Conservation (phyloP, 805 yeast species). For the Yamadazyma philogaea region DNA sequence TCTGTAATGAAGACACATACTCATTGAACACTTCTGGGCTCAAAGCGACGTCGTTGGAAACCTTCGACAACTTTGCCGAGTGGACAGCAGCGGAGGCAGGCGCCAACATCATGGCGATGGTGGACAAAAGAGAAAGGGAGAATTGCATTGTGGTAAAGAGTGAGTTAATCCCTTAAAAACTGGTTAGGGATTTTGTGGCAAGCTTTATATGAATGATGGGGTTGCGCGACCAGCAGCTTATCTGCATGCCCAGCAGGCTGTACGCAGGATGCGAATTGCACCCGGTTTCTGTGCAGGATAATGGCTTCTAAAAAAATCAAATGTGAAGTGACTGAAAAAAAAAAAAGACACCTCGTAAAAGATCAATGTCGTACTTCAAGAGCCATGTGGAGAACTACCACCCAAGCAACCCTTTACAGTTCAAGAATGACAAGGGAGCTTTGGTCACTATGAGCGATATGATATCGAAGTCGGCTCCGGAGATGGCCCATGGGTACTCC, state of each 20-base stretch:
- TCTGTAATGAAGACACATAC: constrained; percentile 57
- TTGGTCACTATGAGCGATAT: constrained; percentile 25
- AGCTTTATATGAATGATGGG: not conserved
- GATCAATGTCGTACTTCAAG: constrained; percentile 15
- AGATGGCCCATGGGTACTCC: constrained; percentile 34
- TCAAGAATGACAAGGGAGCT: constrained; percentile 7
- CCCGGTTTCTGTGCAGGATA: too few species aligned
- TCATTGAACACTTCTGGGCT: constrained; percentile 48
- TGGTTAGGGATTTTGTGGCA: constrained; percentile 4
- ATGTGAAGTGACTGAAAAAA: too few species aligned
- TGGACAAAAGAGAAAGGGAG: constrained; percentile 32
- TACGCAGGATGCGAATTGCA: too few species aligned
- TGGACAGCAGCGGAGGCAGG: constrained; percentile 45
- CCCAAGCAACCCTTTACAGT: constrained; percentile 23
- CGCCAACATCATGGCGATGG: constrained; percentile 41
- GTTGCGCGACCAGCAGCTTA: too few species aligned
- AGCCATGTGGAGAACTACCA: constrained; percentile 23
- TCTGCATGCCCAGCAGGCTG: too few species aligned
- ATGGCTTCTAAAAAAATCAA: too few species aligned
- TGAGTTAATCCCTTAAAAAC: constrained; percentile 1
- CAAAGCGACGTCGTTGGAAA: constrained; percentile 54
- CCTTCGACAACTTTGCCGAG: constrained; percentile 57
- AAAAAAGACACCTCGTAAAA: too few species aligned
- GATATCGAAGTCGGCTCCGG: constrained; percentile 37
- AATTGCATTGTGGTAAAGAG: constrained; percentile 9